Evolutionary conservation across 257 asterid species (phyloP).

Genomic region (Cruciata laevipes): DNA sequence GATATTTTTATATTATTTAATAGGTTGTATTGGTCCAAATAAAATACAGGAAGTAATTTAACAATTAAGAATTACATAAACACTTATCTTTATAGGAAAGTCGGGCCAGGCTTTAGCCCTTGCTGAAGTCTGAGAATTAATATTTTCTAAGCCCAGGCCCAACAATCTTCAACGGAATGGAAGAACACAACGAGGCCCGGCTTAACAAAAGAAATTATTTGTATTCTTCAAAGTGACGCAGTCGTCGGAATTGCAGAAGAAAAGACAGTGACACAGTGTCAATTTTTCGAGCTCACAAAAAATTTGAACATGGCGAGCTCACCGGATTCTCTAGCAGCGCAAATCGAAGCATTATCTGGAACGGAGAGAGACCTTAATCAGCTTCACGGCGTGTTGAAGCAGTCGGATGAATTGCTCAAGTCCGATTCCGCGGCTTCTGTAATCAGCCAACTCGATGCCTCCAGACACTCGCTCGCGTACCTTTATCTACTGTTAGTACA

Average conservation of each 20-base stretch:
- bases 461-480: slow-evolving; percentile 71
- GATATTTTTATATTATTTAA: too few species aligned
- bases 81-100: too few species aligned
- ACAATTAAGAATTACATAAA: too few species aligned
- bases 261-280: background rate
- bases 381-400: slow-evolving; percentile 60
- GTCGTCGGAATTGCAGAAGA: background rate
- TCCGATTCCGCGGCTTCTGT: slow-evolving; percentile 52
- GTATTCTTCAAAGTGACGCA: background rate
- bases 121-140: too few species aligned
- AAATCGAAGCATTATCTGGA: slow-evolving; percentile 72
- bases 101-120: too few species aligned
- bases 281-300: slow-evolving; percentile 17
- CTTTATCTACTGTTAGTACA: slow-evolving; percentile 54
- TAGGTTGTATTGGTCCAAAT: too few species aligned
- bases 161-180: background rate
- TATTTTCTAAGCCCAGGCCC: background rate
- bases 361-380: slow-evolving; percentile 44
- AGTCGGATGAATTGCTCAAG: slow-evolving; percentile 60
- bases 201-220: background rate
- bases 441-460: slow-evolving; percentile 65
- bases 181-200: background rate
- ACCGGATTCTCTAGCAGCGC: slow-evolving; percentile 61
- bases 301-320: slow-evolving; percentile 61
- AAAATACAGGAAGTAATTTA: too few species aligned